Conservation (phyloP, 257 asterid species). For the Pogostemon cablin region DNA sequence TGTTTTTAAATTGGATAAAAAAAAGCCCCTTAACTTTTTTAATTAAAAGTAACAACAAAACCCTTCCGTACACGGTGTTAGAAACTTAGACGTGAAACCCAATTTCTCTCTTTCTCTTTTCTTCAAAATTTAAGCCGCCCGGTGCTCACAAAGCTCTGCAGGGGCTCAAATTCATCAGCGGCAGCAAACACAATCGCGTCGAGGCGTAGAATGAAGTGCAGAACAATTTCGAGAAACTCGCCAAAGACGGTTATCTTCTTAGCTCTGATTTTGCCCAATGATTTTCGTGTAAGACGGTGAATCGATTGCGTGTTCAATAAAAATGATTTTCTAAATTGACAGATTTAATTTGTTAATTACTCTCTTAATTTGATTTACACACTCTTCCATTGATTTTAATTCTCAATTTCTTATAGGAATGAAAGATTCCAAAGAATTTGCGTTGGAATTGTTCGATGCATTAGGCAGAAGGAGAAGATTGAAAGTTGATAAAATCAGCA, state of each 20-base stretch:
- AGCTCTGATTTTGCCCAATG: conserved; percentile 90
- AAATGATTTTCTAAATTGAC: conserved; percentile 18
- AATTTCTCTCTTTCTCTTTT: too few species aligned
- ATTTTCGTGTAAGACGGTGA: conserved; percentile 37
- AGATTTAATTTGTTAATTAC: neutral
- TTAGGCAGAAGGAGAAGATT: conserved; percentile 82
- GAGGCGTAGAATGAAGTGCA: conserved; percentile 86
- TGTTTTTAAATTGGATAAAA: too few species aligned
- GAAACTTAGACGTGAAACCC: too few species aligned
- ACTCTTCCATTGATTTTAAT: too few species aligned
- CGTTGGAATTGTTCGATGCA: conserved; percentile 84
- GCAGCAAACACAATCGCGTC: conserved; percentile 58
- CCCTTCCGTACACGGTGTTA: too few species aligned
- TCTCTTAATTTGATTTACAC: neutral
- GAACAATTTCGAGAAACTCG: conserved; percentile 63
- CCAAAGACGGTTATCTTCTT: conserved; percentile 72
- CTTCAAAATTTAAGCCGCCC: conserved; percentile 11
- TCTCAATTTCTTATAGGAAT: conserved; percentile 50
- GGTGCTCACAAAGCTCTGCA: conserved; percentile 84
- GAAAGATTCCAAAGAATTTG: conserved; percentile 91
- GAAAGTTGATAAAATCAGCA: conserved; percentile 72
- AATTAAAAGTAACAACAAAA: too few species aligned
- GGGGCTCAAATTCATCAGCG: conserved; percentile 84
- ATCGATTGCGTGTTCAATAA: neutral
- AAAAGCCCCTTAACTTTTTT: too few species aligned